phyloP scores from a whole-genome alignment of 768 basidiomycete genomes.

The Suillus lakei region DNA sequence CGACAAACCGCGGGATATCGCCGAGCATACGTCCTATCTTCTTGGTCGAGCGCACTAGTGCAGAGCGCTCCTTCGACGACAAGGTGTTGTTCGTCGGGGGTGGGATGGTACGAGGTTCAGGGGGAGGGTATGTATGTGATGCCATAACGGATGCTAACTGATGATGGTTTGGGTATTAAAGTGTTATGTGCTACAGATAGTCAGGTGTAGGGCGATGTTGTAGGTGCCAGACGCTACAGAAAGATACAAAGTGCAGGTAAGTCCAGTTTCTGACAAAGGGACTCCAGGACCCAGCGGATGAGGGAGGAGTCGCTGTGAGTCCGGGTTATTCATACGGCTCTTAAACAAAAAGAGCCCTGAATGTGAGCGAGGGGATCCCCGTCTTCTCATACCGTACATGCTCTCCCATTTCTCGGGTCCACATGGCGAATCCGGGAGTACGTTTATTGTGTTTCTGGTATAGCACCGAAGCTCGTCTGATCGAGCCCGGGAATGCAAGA shows the following conservation, averaged over 20 bases:
- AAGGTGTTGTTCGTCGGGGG: conserved; percentile 65
- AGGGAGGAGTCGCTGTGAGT: conserved; percentile 14
- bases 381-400: neutral
- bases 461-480: conserved; percentile 7
- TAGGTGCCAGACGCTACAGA: conserved; percentile 33
- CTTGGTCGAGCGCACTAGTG: conserved; percentile 59
- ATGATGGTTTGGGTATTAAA: conserved; percentile 12
- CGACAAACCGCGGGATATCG: conserved; percentile 60
- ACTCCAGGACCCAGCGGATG: conserved; percentile 22
- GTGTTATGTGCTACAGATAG: conserved; percentile 7
- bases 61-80: conserved; percentile 54
- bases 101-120: conserved; percentile 42
- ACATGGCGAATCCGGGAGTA: neutral
- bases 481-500: conserved; percentile 4
- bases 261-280: conserved; percentile 10
- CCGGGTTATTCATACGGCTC: conserved; percentile 15
- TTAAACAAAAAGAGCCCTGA: conserved; percentile 10
- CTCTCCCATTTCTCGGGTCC: neutral
- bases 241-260: conserved; percentile 7
- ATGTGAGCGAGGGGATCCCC: neutral
- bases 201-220: neutral
- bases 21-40: conserved; percentile 66
- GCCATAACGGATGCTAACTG: conserved; percentile 9
- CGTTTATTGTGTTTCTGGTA: conserved; percentile 15
- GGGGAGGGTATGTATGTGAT: conserved; percentile 16